Evolutionary conservation across 1,284 basidiomycete species (phyloP), one percentile per base, ranked within the genome.

Genomic region (Cryptococcus wingfieldii): DNA sequence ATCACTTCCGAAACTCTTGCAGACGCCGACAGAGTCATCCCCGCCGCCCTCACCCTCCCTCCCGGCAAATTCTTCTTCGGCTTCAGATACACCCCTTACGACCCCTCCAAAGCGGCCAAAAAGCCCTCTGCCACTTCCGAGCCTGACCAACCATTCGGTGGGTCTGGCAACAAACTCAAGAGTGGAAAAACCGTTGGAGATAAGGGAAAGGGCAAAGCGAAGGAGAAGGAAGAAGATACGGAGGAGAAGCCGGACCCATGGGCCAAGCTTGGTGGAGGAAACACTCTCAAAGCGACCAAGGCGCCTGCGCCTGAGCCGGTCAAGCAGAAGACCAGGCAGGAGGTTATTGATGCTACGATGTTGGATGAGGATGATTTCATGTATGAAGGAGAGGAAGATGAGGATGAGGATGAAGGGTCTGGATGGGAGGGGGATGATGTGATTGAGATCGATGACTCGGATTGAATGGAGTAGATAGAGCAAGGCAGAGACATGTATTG

Each of bases 51-150:
- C 47, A 88, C 89, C 64, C 80, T 99, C 31, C 93, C 95, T 0
- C 88, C 89, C 61, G 96, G 96, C 19, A 89, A 94, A 66, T 80
- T 96, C 25, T 96, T 97, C 81, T 96, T 97, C 70, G 93, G 93
- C 9, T 97, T 87, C 79, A 86, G 87, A 54, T 83, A 89, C 48
- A 77, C 84, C 3, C 79, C 86, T 0, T 91, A 89, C 70, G 82
- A 81, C 14, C 84, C 85, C 4, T 58, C 63, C 38, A 74, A 72
- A 54, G 69, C 60, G 7, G 59, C 65, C 8, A 72, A 74, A 56
- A 66, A 67, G 13, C 68, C 78, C 25, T 68, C 80, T 34, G 67
- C 62, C 41, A 58, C 44, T 3, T 57, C 44, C 12, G 51, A 61
- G 12, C 39, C 62, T n/a, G 45, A 49, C 16, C 48, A 54, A 34